A percentile compares a stretch with the other conserved stretches of the same genome.
phyloP scores from a whole-genome alignment of 169 alveolate species.

The Cyclospora cayetanensis region DNA sequence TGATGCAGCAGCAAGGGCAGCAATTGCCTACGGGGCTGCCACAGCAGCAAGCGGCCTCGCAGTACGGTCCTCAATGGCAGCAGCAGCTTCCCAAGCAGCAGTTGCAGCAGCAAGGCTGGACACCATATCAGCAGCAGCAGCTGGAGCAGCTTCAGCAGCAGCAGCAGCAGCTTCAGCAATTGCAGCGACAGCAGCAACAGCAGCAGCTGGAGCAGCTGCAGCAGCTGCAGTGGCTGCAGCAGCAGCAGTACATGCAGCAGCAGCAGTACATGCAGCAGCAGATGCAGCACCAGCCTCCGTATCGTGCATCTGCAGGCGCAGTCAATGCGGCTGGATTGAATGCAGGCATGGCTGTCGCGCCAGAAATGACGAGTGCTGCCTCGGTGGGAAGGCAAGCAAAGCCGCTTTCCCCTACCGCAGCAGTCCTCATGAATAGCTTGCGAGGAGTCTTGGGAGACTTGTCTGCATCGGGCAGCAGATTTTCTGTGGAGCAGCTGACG shows the following conservation, averaged over 20 bases:
- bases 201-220: slow-evolving; percentile 56
- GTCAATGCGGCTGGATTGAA: not conserved
- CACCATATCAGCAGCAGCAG: slow-evolving; percentile 60
- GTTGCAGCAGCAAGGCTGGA: slow-evolving; percentile 35
- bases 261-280: slow-evolving; percentile 60
- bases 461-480: not conserved
- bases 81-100: slow-evolving; percentile 37
- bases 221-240: slow-evolving; percentile 59
- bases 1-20: slow-evolving; percentile 23
- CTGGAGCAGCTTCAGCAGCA: slow-evolving; percentile 25
- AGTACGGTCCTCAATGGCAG: too few species aligned
- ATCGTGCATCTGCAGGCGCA: slow-evolving; percentile 27
- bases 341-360: slow-evolving; percentile 31
- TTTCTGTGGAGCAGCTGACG: slow-evolving; percentile 49
- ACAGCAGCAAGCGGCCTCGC: slow-evolving; percentile 61
- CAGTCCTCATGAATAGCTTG: slow-evolving; percentile 14
- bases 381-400: too few species aligned
- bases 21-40: not conserved
- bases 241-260: not conserved
- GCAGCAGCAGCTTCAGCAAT: slow-evolving; percentile 49
- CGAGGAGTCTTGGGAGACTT: slow-evolving; percentile 34
- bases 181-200: slow-evolving; percentile 39
- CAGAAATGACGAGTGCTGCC: not conserved
- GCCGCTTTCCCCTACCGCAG: slow-evolving; percentile 55
- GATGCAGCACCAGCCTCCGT: slow-evolving; percentile 53